Percentiles rank a stretch among this genome's conserved stretches.
Evolutionary conservation across 2,329 filamentous ascomycete genomes (phyloP).

Genomic region (Dothideomycetidae sp.): DNA sequence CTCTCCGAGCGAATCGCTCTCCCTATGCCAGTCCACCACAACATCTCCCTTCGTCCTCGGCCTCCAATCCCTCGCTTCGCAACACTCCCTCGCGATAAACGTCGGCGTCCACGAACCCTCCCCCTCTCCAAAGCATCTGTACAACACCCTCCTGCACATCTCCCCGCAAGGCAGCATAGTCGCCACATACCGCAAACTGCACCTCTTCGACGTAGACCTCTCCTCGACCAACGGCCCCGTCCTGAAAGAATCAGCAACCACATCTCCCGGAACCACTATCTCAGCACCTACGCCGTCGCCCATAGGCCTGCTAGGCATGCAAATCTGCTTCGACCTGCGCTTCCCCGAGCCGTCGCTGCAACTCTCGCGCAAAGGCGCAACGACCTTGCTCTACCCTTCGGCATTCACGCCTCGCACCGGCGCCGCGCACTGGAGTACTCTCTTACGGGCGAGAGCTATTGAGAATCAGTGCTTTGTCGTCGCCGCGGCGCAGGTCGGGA

Average conservation of each 20-base stretch:
- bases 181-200: slow-evolving; percentile 71
- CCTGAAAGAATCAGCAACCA: slow-evolving; percentile 50
- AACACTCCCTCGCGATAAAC: slow-evolving; percentile 55
- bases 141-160: slow-evolving; percentile 56
- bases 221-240: slow-evolving; percentile 40
- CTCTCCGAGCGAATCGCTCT: slow-evolving; percentile 51
- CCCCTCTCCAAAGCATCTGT: slow-evolving; percentile 37
- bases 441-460: slow-evolving; percentile 69
- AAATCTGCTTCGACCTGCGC: slow-evolving; percentile 84
- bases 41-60: slow-evolving; percentile 62
- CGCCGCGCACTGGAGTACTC: slow-evolving; percentile 66
- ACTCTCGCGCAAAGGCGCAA: slow-evolving; percentile 51
- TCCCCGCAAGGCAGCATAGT: slow-evolving; percentile 43
- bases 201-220: slow-evolving; percentile 71
- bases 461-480: slow-evolving; percentile 81
- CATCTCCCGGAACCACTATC: slow-evolving; percentile 52
- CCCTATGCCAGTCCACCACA: slow-evolving; percentile 52
- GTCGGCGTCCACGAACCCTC: slow-evolving; percentile 76
- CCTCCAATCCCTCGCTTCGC: slow-evolving; percentile 51
- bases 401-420: slow-evolving; percentile 85
- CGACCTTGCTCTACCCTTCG: slow-evolving; percentile 73
- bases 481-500: slow-evolving; percentile 67
- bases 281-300: slow-evolving; percentile 56
- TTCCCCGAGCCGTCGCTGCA: slow-evolving; percentile 63
- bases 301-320: slow-evolving; percentile 60